Conservation (phyloP, 2,329 filamentous ascomycete genomes). For the Colletotrichum spinosum region DNA sequence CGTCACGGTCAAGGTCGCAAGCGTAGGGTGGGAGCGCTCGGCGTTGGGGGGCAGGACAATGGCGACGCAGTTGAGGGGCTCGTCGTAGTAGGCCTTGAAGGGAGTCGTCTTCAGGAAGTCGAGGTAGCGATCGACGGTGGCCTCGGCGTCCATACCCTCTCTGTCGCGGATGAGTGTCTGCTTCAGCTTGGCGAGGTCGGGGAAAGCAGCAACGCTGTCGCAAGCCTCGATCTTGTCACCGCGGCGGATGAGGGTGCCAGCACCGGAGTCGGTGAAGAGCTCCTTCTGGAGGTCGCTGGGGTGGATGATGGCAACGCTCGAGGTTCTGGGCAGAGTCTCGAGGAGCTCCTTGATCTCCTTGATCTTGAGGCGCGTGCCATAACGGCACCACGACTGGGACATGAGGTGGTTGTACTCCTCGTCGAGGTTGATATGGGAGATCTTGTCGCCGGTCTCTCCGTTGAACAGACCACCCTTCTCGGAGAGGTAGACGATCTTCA, state of each 20-base stretch:
- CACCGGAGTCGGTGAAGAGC: slow-evolving; percentile 94
- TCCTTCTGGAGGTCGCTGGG: slow-evolving; percentile 96
- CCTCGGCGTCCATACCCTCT: slow-evolving; percentile 82
- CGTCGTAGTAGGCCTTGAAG: slow-evolving; percentile 96
- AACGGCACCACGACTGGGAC: slow-evolving; percentile 93
- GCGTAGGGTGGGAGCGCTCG: slow-evolving; percentile 77
- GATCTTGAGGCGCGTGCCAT: slow-evolving; percentile 96
- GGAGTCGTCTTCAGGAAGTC: slow-evolving; percentile 79
- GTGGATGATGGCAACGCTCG: slow-evolving; percentile 97
- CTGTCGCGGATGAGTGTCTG: slow-evolving; percentile 84
- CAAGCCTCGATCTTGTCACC: slow-evolving; percentile 89
- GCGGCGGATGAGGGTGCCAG: slow-evolving; percentile 90
- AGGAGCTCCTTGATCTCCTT: slow-evolving; percentile 96
- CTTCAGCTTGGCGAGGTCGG: slow-evolving; percentile 82
- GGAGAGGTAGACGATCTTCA: slow-evolving; percentile 98
- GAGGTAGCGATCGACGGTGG: slow-evolving; percentile 88
- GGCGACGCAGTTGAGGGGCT: slow-evolving; percentile 91
- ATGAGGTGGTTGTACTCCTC: slow-evolving; percentile 95
- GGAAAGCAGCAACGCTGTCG: slow-evolving; percentile 78
- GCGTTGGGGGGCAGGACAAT: slow-evolving; percentile 83
- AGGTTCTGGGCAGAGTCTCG: slow-evolving; percentile 87
- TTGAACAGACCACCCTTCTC: slow-evolving; percentile 98
- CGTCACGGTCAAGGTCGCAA: slow-evolving; percentile 92
- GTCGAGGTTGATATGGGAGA: slow-evolving; percentile 96
- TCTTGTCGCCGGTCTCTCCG: slow-evolving; percentile 92